Evolutionary conservation across 805 yeast genomes (phyloP), one percentile per base, ranked within the genome.

Genomic region (Huiozyma sinensis): DNA sequence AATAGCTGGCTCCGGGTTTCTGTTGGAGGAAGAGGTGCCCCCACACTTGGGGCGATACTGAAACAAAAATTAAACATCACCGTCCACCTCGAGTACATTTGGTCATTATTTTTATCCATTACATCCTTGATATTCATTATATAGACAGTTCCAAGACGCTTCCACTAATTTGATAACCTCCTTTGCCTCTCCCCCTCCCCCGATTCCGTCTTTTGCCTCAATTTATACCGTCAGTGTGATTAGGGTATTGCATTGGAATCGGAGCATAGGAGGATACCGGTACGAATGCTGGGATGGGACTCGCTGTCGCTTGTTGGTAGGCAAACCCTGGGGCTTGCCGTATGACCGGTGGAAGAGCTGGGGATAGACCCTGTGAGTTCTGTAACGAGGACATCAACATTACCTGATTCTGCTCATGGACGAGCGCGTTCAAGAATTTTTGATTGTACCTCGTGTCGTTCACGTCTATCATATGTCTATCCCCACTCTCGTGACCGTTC

Each of bases 351-450:
- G 33, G 33, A 9, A 31, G 33, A 8, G n/a, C 3, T 9, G 33
- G 33, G 5, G 33, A 8, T 11, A 31, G 9, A 9, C 33, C 33
- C 33, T 31, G 33, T 9, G 9, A 9, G n/a, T 8, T 8, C 5
- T 9, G 11, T 31, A 11, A 11, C 9, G 33, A 11, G 33, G 33
- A 11, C 37, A 30, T 12, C 5, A 42, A 11, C 10, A 42, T 13
- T 17, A 17, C 24, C n/a, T 41, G 46, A 32, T 38, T 43, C 34
- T 56, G 55, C 38, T 56, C 60, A 7, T 50, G 52, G 37, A 56
- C 44, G 44, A 57, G 42, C 24, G 58, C 61, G 39, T 49, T 51
- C 43, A 58, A 41, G 43, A 56, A 59, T 40, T 56, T 59, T n/a
- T 47, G 44, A 40, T 58, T 58, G 33, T 53, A 54, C 33, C 50